These are phyloP conservation scores for Phytophthora pisi DNA, from an alignment of 352 stramenopile species.

Conservation along the genomic window DNA sequence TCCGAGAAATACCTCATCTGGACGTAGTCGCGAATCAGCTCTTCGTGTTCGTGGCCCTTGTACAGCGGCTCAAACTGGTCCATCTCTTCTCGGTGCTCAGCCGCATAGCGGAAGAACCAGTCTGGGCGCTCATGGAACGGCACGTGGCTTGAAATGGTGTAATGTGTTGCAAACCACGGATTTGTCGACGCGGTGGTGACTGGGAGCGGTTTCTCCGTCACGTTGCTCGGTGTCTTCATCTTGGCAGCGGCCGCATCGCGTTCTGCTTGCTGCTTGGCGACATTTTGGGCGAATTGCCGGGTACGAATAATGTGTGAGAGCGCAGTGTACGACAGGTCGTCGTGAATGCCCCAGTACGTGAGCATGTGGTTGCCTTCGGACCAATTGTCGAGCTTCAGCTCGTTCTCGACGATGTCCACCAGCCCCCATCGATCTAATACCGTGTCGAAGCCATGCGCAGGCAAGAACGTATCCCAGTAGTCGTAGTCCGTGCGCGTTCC, in stretches of 20 bases:
- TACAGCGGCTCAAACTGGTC: slow-evolving; percentile 57
- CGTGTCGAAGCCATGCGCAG: slow-evolving; percentile 61
- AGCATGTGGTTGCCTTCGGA: slow-evolving; percentile 59
- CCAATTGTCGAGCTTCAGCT: slow-evolving; percentile 60
- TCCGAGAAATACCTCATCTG: slow-evolving; percentile 76
- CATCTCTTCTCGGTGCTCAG: slow-evolving; percentile 36
- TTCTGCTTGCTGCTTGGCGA: slow-evolving; percentile 31
- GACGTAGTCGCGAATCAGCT: slow-evolving; percentile 61
- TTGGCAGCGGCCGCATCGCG: slow-evolving; percentile 19
- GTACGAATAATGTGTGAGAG: slow-evolving; percentile 53
- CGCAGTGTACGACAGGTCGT: slow-evolving; percentile 68
- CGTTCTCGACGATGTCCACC: slow-evolving; percentile 49
- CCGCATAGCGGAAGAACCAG: slow-evolving; percentile 58
- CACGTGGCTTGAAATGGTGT: slow-evolving; percentile 78
- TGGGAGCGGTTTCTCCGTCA: slow-evolving; percentile 17
- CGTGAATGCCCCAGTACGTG: slow-evolving; percentile 73
- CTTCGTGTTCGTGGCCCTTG: slow-evolving; percentile 41
- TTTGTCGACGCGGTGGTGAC: slow-evolving; percentile 30
- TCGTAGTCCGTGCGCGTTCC: slow-evolving; percentile 65
- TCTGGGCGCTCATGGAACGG: slow-evolving; percentile 64
- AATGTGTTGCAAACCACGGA: slow-evolving; percentile 69
- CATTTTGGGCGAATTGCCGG: slow-evolving; percentile 30
- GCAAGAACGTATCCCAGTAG: slow-evolving; percentile 64
- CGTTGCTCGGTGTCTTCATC: slow-evolving; percentile 6
- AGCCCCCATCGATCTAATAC: slow-evolving; percentile 49